phyloP scores from a whole-genome alignment of 495 filamentous ascomycete species.

The Aspergillus mulundensis region DNA sequence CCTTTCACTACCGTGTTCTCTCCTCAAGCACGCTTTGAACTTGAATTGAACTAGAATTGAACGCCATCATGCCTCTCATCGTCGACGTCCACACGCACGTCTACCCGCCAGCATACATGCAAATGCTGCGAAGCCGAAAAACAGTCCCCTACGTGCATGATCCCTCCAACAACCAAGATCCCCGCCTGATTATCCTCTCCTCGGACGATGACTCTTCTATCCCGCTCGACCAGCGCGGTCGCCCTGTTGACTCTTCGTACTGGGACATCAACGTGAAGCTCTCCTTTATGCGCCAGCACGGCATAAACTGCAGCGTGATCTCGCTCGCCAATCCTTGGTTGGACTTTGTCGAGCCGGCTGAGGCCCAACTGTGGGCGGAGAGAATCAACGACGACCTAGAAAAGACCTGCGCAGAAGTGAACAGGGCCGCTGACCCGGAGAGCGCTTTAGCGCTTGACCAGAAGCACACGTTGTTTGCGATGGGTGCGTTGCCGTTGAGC shows the following conservation, averaged over 20 bases:
- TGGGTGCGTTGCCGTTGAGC: conserved; percentile 76
- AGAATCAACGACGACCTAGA: conserved; percentile 76
- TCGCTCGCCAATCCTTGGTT: conserved; percentile 96
- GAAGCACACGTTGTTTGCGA: conserved; percentile 60
- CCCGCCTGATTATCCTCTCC: conserved; percentile 76
- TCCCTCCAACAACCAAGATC: conserved; percentile 50
- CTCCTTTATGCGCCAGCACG: conserved; percentile 80
- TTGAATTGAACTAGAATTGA: background rate
- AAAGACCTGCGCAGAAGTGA: conserved; percentile 55
- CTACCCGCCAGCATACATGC: conserved; percentile 81
- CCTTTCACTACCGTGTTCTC: background rate
- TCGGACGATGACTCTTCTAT: conserved; percentile 57
- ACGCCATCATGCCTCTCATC: conserved; percentile 36
- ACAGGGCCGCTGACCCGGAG: conserved; percentile 40
- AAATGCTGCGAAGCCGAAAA: conserved; percentile 69
- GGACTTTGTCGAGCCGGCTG: conserved; percentile 66
- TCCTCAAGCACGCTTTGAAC: background rate
- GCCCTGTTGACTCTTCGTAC: conserved; percentile 73
- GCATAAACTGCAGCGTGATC: conserved; percentile 77
- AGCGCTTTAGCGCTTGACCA: conserved; percentile 17
- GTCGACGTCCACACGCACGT: conserved; percentile 96
- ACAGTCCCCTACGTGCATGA: conserved; percentile 77
- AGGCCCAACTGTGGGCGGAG: conserved; percentile 58
- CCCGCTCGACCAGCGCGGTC: conserved; percentile 51
- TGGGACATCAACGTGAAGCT: conserved; percentile 69